phyloP scores from a whole-genome alignment of 345 rosid genomes.

The Lenwebbia sp. region DNA sequence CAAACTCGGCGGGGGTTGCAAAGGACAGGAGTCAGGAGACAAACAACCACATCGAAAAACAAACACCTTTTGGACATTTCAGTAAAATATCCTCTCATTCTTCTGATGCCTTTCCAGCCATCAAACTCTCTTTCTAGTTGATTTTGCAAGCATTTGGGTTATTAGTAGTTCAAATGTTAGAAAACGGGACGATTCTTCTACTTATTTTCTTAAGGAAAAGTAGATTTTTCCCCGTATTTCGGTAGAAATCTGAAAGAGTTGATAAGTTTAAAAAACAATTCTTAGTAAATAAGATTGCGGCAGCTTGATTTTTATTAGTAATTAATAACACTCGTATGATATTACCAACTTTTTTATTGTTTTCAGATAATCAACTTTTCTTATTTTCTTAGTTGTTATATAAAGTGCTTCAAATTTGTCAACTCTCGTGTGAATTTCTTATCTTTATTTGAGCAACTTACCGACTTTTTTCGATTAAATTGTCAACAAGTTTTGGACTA shows the following conservation, averaged over 20 bases:
- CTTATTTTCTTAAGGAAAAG: neutral
- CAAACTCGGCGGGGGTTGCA: no score
- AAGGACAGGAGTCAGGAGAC: no score
- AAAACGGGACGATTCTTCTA: neutral
- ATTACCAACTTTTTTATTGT: neutral
- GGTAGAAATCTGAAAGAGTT: neutral
- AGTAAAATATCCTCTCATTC: neutral
- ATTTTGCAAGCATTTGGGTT: neutral
- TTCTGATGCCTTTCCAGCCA: neutral
- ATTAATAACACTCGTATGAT: no score
- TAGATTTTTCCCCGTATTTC: neutral
- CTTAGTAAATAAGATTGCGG: neutral
- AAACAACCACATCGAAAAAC: no score
- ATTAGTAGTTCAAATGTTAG: neutral
- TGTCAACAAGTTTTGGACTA: neutral
- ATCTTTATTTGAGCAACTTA: neutral
- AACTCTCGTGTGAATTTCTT: neutral
- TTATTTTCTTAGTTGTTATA: neutral
- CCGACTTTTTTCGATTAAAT: neutral
- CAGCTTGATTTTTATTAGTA: neutral
- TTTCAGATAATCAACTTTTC: neutral
- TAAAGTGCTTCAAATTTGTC: neutral
- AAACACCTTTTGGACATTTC: neutral
- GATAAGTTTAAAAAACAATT: neutral
- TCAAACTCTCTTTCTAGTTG: neutral